Evolutionary conservation across 2,329 filamentous ascomycete species (phyloP), one percentile per base, ranked within the genome.

Genomic region (Hypoxylon sp.): DNA sequence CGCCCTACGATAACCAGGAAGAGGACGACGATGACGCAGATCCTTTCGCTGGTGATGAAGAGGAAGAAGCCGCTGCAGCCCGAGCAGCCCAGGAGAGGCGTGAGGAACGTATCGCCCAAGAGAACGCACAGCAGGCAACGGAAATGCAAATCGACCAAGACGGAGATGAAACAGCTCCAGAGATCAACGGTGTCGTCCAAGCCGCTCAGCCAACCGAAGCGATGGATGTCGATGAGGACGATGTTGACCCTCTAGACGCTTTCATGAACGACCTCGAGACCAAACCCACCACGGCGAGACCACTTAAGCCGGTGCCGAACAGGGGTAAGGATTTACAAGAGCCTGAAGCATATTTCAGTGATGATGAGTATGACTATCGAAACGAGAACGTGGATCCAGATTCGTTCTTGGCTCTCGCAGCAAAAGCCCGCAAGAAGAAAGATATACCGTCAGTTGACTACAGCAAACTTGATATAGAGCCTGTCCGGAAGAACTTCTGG

Each of bases 401-500:
- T 41, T 76, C 80, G 2, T 80, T 85, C 49, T 75, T 86, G 43
- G 84, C 82, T 52, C 83, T 88, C 68, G 81, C 86, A 4, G 81
- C 79, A 73, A 90, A 84, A 84, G 72, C 73, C 28, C 90, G 82
- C 73, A 97, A 97, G 82, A 97, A 97, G 84, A 97, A 97, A 79
- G 95, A 98, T 63, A 89, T 98, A n/a, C 93, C 94, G 0, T 84
- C 83, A 0, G 85, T 97, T 56, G 90, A 99, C 78, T 97, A 98
- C 77, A 85, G 83, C 71, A 98, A 97, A 79, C 80, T 96, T 68
- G 87, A 94, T 57, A 89, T 98, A 71, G 87, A 94, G 70, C 87
- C 91, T 3, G 93, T 99, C 75, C 87, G 94, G 65, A 97, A 97
- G 81, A 90, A 93, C 76, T 99, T 99, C 78, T 99, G 97, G 84